A percentile compares a stretch with the other conserved stretches of the same genome.
Conservation (phyloP, 78 protist genomes). For the Corallochytrium limacisporum region DNA sequence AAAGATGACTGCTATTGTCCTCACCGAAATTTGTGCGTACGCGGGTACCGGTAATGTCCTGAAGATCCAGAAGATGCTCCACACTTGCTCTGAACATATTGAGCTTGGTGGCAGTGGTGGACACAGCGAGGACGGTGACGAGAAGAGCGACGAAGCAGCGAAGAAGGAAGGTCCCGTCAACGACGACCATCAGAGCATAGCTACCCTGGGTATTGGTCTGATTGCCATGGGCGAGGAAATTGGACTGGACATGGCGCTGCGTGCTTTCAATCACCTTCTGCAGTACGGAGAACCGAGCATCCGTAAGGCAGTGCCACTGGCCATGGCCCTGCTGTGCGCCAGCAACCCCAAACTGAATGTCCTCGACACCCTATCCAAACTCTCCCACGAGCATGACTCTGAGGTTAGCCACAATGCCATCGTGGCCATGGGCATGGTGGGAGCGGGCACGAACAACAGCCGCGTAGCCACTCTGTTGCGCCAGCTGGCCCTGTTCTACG, state of each 20-base stretch:
- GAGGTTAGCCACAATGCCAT: conserved; percentile 72
- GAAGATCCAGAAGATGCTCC: conserved; percentile 71
- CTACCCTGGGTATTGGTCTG: conserved; percentile 79
- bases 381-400: conserved; percentile 79
- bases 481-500: conserved; percentile 67
- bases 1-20: conserved; percentile 34
- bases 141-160: neutral
- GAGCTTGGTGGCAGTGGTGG: conserved; percentile 20
- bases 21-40: conserved; percentile 81
- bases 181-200: conserved; percentile 38
- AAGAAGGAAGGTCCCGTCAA: no score
- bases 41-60: conserved; percentile 95
- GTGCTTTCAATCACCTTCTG: conserved; percentile 76
- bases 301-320: conserved; percentile 81
- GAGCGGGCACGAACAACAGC: conserved; percentile 89
- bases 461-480: conserved; percentile 77
- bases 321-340: conserved; percentile 68
- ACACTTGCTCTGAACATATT: conserved; percentile 52
- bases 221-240: conserved; percentile 93
- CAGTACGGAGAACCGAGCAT: conserved; percentile 49
- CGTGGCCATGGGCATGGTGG: conserved; percentile 50
- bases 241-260: conserved; percentile 82
- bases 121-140: neutral
- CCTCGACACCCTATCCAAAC: conserved; percentile 72
- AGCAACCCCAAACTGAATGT: conserved; percentile 66